Evolutionary conservation across 2,329 filamentous ascomycete genomes (phyloP).

Genomic region (Cladosporium sp.): DNA sequence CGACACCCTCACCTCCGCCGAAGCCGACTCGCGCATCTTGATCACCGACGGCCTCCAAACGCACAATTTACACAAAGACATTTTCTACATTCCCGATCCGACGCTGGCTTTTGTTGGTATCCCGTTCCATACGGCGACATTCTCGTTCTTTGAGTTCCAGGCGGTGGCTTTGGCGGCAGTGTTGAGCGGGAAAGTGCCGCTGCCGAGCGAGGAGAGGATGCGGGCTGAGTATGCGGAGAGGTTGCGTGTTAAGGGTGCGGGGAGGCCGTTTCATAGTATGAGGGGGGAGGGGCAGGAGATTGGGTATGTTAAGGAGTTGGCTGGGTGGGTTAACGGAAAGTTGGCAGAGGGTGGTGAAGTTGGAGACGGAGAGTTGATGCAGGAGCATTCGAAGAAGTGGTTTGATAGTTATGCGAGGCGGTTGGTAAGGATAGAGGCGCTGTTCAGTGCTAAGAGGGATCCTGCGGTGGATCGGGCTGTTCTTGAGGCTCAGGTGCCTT

Average conservation of each 20-base stretch:
- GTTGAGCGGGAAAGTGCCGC: slow-evolving; percentile 50
- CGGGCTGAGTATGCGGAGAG: slow-evolving; percentile 41
- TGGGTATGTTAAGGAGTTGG: slow-evolving; percentile 43
- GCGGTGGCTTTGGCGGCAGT: slow-evolving; percentile 62
- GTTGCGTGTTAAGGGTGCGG: slow-evolving; percentile 41
- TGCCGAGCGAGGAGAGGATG: slow-evolving; percentile 51
- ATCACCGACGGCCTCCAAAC: slow-evolving; percentile 64
- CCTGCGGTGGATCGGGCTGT: slow-evolving; percentile 5
- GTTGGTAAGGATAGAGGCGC: slow-evolving; percentile 34
- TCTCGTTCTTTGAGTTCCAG: slow-evolving; percentile 70
- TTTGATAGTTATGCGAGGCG: slow-evolving; percentile 37
- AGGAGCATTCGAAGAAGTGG: slow-evolving; percentile 41
- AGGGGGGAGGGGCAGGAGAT: slow-evolving; percentile 38
- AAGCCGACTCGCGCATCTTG: slow-evolving; percentile 56
- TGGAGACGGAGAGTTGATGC: slow-evolving; percentile 23
- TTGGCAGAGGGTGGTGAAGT: slow-evolving; percentile 24
- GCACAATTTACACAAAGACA: slow-evolving; percentile 70
- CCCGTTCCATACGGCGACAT: slow-evolving; percentile 66
- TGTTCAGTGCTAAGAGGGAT: slow-evolving; percentile 25
- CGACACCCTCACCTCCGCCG: slow-evolving; percentile 44
- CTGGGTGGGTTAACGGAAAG: slow-evolving; percentile 42
- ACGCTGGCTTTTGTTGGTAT: slow-evolving; percentile 64
- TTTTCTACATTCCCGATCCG: slow-evolving; percentile 70
- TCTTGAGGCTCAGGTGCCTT: slow-evolving; percentile 1
- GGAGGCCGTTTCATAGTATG: slow-evolving; percentile 49